Evolutionary conservation across 805 yeast genomes (phyloP), one percentile per base, ranked within the genome.

Genomic region (Pichia cephalocereana): DNA sequence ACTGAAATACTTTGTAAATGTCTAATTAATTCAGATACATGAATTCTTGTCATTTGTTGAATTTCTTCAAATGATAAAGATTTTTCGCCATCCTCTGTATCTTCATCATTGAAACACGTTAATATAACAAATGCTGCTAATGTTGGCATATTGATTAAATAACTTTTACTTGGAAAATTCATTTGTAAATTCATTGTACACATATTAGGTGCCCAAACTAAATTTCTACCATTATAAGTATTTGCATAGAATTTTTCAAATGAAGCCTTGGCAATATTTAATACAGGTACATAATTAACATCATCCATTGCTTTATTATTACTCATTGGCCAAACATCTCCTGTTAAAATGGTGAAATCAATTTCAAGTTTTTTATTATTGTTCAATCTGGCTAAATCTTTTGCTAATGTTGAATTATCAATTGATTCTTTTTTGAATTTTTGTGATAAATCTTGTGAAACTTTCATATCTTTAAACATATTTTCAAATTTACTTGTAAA

Each of bases 181-280:
- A 84, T 81, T 45, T 84, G 72, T 47, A 91, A 71, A 57, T 90
- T 97, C 50, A 87, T 82, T 7, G 86, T 79, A 7, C 96, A 96
- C 58, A 86, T 77, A 54, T 81, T 80, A 26, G 90, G 86, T 37
- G 88, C 82, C 97, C 97, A 93, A 9, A 67, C 68, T 43, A 85
- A 61, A 43, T 68, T 70, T 54, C 95, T 69, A 10, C 87, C 85
- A 45, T 66, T 71, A 57, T 80, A 81, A 40, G 72, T 66, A 3
- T 69, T 62, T 5, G 61, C 52, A 54, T 85, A 86, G 55, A 70
- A 79, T 8, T 62, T 58, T 49, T 77, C 80, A 59, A 79, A 85
- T 27, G 67, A 60, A 1, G 60, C 55, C 51, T 71, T 70, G 23
- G 78, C 57, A 2, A 63, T 54, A 31, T 67, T 70, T 34, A 85